Evolutionary conservation across 768 basidiomycete genomes (phyloP).

Genomic region (Boletus sensibilis): DNA sequence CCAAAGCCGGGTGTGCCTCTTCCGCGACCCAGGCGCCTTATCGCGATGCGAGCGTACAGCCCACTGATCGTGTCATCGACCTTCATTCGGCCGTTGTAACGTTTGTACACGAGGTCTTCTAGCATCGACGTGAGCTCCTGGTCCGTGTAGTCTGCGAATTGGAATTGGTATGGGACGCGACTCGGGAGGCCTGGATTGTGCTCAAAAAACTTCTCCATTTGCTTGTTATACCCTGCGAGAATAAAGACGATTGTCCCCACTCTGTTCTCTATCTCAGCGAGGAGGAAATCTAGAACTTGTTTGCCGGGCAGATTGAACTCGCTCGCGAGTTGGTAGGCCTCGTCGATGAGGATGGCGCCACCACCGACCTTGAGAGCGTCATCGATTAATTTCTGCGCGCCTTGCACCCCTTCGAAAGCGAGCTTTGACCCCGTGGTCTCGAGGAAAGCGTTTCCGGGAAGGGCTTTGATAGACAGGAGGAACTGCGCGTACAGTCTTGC

Average conservation of each 20-base stretch:
- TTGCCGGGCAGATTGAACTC: constrained; percentile 46
- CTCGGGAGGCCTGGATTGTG: constrained; percentile 69
- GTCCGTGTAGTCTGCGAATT: constrained; percentile 63
- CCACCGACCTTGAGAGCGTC: constrained; percentile 51
- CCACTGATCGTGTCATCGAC: neutral
- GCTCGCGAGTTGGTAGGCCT: constrained; percentile 64
- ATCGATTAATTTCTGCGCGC: constrained; percentile 37
- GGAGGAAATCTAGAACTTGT: constrained; percentile 65
- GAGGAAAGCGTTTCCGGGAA: constrained; percentile 52
- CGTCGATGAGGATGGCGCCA: constrained; percentile 67
- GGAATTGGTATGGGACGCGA: constrained; percentile 61
- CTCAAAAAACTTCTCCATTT: constrained; percentile 79
- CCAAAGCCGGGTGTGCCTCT: neutral
- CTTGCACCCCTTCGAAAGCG: constrained; percentile 53
- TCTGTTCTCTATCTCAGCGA: constrained; percentile 75
- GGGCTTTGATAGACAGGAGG: constrained; percentile 50
- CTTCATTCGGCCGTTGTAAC: neutral
- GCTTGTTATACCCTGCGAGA: constrained; percentile 64
- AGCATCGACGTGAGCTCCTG: constrained; percentile 56
- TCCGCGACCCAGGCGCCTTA: neutral
- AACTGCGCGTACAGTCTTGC: constrained; percentile 64
- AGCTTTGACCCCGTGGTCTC: constrained; percentile 65
- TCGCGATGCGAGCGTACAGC: neutral
- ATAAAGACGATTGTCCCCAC: constrained; percentile 66
- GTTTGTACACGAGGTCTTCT: constrained; percentile 26